Conservation (phyloP, 805 yeast genomes). For the Saturnispora ahearnii region DNA sequence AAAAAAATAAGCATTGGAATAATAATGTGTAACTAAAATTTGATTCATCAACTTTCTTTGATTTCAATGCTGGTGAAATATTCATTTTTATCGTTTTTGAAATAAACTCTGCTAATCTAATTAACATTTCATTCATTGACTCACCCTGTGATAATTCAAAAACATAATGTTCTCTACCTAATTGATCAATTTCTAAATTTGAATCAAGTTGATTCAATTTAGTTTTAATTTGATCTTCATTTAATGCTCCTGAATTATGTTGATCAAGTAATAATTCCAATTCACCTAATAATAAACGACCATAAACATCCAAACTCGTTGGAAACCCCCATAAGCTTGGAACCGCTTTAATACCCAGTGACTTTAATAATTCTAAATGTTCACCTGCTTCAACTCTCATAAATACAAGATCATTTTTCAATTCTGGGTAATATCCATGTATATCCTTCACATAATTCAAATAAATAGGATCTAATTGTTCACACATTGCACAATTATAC, state of each 20-base stretch:
- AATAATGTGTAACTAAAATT: constrained; percentile 6
- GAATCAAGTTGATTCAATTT: background rate
- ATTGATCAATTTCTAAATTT: constrained; percentile 6
- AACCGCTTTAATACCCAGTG: constrained; percentile 38
- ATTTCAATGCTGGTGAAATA: constrained; percentile 4
- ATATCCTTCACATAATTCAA: constrained; percentile 36
- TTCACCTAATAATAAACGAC: constrained; percentile 4
- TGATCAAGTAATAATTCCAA: background rate
- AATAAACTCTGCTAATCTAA: constrained; percentile 8
- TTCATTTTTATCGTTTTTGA: constrained; percentile 4
- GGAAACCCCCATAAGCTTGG: constrained; percentile 69
- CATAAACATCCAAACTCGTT: constrained; percentile 9
- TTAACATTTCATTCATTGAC: constrained; percentile 8
- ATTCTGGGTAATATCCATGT: constrained; percentile 33
- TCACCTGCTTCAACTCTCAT: constrained; percentile 40
- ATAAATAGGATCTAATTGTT: constrained; percentile 33
- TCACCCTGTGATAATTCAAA: constrained; percentile 12
- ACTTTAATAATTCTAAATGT: constrained; percentile 34
- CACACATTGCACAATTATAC: constrained; percentile 42
- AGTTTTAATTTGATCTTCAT: constrained; percentile 5
- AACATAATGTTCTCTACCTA: constrained; percentile 13
- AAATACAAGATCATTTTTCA: constrained; percentile 35
- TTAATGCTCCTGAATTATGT: background rate
- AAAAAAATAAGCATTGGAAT: constrained; percentile 6
- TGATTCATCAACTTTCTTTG: background rate